Conservation (phyloP, 192 early-diverging fungal genomes). For the Pilaira anomala region DNA sequence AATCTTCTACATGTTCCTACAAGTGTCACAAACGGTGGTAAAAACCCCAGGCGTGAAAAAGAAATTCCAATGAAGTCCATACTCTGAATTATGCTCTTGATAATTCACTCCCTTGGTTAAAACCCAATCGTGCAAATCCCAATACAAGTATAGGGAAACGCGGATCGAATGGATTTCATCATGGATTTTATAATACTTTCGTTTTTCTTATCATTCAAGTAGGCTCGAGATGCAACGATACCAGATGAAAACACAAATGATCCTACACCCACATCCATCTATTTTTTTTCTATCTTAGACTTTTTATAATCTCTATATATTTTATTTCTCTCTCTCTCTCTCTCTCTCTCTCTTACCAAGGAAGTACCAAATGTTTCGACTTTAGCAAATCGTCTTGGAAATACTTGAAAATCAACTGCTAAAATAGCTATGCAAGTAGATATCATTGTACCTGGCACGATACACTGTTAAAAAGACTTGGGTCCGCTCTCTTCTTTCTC, state of each 20-base stretch:
- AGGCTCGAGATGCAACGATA: conserved; percentile 68
- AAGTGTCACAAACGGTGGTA: conserved; percentile 76
- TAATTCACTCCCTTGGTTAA: conserved; percentile 83
- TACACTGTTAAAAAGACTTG: conserved; percentile 60
- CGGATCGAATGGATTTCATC: conserved; percentile 43
- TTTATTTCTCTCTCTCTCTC: background rate
- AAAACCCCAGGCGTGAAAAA: conserved; percentile 88
- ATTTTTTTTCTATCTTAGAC: background rate
- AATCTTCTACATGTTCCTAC: conserved; percentile 49
- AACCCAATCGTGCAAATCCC: conserved; percentile 67
- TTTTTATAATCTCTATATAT: background rate
- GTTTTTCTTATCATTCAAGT: conserved; percentile 36
- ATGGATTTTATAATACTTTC: conserved; percentile 33
- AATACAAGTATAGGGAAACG: conserved; percentile 70
- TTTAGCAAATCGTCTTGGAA: conserved; percentile 89
- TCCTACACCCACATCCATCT: conserved; percentile 96
- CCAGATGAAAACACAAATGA: conserved; percentile 92
- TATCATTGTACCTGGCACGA: conserved; percentile 74
- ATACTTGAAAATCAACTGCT: conserved; percentile 91
- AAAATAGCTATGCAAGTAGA: conserved; percentile 84
- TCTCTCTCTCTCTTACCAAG: conserved; percentile 61
- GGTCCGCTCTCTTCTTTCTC: conserved; percentile 9
- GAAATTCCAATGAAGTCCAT: conserved; percentile 99
- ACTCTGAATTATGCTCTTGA: conserved; percentile 92
- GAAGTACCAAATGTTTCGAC: conserved; percentile 88